Percentiles rank a stretch among this genome's conserved stretches.
Evolutionary conservation across 768 basidiomycete species (phyloP).

Genomic region (Sistotremastrum niveocremeum): DNA sequence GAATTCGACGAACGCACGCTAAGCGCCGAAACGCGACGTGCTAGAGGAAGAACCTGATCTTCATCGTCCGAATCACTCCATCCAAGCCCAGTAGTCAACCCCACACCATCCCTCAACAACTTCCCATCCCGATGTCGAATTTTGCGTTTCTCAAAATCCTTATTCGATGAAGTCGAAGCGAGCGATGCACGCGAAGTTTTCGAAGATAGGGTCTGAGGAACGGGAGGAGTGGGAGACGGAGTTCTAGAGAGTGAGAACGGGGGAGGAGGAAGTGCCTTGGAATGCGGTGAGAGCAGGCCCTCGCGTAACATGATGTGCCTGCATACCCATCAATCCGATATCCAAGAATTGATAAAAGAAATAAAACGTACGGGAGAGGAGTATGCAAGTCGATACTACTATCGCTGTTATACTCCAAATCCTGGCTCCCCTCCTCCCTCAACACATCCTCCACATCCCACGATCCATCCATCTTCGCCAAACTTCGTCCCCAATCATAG

Average conservation of each 20-base stretch:
- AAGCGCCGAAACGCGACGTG: conserved; percentile 45
- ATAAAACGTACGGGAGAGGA: conserved; percentile 44
- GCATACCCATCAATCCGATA: conserved; percentile 1
- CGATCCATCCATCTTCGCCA: neutral
- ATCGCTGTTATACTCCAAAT: conserved; percentile 30
- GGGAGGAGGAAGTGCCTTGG: conserved; percentile 38
- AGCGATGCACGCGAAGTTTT: conserved; percentile 10
- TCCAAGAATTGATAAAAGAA: conserved; percentile 3
- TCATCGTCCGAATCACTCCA: conserved; percentile 74
- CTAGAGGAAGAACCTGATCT: conserved; percentile 55
- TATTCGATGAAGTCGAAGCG: conserved; percentile 13
- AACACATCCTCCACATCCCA: neutral
- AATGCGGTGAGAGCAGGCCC: conserved; percentile 52
- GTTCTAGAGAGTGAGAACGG: conserved; percentile 10
- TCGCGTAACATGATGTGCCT: conserved; percentile 56
- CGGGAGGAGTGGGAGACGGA: too few species aligned
- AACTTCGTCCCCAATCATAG: too few species aligned
- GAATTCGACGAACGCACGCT: neutral
- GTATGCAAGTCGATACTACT: conserved; percentile 59
- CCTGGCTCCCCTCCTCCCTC: conserved; percentile 11
- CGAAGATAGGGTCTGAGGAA: neutral
- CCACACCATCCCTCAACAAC: conserved; percentile 45
- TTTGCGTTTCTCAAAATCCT: conserved; percentile 20
- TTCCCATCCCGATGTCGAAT: conserved; percentile 50
- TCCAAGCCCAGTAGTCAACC: conserved; percentile 57